Evolutionary conservation across 805 yeast species (phyloP).

Genomic region (Vanderwaltozyma polyspora): DNA sequence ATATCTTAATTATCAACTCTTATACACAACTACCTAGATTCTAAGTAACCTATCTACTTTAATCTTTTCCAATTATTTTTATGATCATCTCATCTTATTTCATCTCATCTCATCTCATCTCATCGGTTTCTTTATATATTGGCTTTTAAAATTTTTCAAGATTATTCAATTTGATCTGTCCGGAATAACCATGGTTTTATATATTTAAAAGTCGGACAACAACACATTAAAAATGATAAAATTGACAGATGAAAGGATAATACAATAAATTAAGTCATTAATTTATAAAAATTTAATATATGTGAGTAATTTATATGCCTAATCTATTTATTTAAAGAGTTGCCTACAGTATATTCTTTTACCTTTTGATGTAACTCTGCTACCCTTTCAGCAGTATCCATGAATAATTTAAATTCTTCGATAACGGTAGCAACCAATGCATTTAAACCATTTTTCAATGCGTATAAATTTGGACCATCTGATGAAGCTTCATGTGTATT

Average conservation of each 20-base stretch:
- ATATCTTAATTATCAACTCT: conserved; percentile 26
- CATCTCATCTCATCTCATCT: conserved; percentile 6
- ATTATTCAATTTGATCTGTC: no score
- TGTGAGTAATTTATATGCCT: no score
- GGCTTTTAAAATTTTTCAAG: conserved; percentile 2
- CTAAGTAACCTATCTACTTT: no score
- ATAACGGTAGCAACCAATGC: conserved; percentile 50
- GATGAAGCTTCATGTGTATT: neutral
- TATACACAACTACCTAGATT: no score
- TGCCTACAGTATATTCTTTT: conserved; percentile 13
- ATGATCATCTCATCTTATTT: conserved; percentile 4
- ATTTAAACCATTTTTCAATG: conserved; percentile 29
- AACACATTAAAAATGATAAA: no score
- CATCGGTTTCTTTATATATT: no score
- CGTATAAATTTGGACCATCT: conserved; percentile 13
- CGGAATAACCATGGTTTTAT: neutral
- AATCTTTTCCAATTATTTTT: no score
- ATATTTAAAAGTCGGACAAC: neutral
- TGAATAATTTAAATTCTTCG: conserved; percentile 57
- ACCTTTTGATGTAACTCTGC: conserved; percentile 58
- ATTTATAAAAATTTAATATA: no score
- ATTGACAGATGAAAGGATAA: no score
- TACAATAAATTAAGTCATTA: no score
- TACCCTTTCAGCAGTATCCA: conserved; percentile 63
- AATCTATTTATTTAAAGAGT: no score